A percentile compares a stretch with the other conserved stretches of the same genome.
Evolutionary conservation across 73 alveolate species (phyloP).

Genomic region (Uronychia binucleata): DNA sequence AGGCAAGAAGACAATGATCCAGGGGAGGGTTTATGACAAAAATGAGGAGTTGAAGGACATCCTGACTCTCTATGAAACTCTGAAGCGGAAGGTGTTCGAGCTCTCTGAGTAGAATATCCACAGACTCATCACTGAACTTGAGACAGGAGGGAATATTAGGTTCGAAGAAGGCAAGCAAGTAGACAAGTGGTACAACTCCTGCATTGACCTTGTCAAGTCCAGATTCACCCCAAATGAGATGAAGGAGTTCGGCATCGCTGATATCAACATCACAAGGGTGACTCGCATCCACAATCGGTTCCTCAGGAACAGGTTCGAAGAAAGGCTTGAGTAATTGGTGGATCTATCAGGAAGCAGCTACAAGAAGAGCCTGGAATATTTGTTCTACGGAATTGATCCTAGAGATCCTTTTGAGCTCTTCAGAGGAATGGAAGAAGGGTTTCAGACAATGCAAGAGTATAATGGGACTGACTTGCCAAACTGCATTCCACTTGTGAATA

Average conservation of each 20-base stretch:
- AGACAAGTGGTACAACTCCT: constrained; percentile 42
- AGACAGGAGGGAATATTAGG: constrained; percentile 32
- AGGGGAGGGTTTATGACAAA: constrained; percentile 51
- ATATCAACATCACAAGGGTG: constrained; percentile 45
- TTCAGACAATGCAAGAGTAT: constrained; percentile 71
- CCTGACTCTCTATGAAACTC: constrained; percentile 13
- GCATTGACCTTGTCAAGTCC: constrained; percentile 20
- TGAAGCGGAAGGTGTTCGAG: constrained; percentile 35
- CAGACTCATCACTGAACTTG: neutral
- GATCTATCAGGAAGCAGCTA: constrained; percentile 68
- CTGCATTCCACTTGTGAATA: constrained; percentile 73
- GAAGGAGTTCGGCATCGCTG: constrained; percentile 51
- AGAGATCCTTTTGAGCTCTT: constrained; percentile 70
- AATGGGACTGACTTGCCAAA: constrained; percentile 60
- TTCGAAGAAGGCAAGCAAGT: constrained; percentile 53
- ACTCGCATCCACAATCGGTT: constrained; percentile 48
- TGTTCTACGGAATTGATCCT: constrained; percentile 86
- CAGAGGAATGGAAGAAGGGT: constrained; percentile 87
- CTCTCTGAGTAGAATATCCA: constrained; percentile 47
- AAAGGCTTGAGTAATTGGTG: constrained; percentile 52
- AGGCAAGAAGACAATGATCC: constrained; percentile 36
- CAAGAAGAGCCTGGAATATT: constrained; percentile 77
- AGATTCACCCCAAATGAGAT: constrained; percentile 42
- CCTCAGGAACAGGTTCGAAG: constrained; percentile 53
- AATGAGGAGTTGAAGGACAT: constrained; percentile 41